Conservation (phyloP, 192 early-diverging fungal species). For the Rhizophagus prolifer region DNA sequence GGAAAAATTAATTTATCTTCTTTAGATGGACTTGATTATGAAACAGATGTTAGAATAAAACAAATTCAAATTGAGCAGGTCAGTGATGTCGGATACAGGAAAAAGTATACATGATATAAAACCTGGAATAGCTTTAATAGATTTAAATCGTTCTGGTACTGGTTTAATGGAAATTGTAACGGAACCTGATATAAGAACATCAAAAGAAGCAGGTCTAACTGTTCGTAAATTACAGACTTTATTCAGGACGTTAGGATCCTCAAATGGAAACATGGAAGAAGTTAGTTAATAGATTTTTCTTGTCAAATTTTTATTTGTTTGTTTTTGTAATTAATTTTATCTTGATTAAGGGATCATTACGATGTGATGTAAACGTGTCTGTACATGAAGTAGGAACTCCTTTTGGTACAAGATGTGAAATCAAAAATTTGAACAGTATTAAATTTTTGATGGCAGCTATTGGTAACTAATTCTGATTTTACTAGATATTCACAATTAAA, state of each 20-base stretch:
- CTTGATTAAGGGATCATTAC: conserved; percentile 65
- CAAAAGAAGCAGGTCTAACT: conserved; percentile 69
- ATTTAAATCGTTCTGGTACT: conserved; percentile 85
- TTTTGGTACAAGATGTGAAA: conserved; percentile 68
- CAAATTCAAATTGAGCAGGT: conserved; percentile 94
- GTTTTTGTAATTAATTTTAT: background rate
- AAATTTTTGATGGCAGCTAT: conserved; percentile 67
- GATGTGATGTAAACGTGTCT: conserved; percentile 94
- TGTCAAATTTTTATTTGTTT: background rate
- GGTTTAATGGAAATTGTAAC: conserved; percentile 92
- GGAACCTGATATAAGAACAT: conserved; percentile 78
- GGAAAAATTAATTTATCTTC: conserved; percentile 60
- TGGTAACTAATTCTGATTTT: conserved; percentile 36
- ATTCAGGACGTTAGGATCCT: conserved; percentile 68
- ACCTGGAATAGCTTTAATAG: conserved; percentile 66
- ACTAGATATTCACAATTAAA: background rate
- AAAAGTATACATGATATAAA: conserved; percentile 70
- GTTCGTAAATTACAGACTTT: conserved; percentile 78
- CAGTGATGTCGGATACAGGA: conserved; percentile 70
- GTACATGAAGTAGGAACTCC: conserved; percentile 57
- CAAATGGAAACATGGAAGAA: conserved; percentile 84
- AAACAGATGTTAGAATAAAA: conserved; percentile 61
- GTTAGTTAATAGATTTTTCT: conserved; percentile 34
- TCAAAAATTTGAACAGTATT: conserved; percentile 81
- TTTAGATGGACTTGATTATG: conserved; percentile 59